phyloP scores from a whole-genome alignment of 257 asterid species.

The Lantana camara region DNA sequence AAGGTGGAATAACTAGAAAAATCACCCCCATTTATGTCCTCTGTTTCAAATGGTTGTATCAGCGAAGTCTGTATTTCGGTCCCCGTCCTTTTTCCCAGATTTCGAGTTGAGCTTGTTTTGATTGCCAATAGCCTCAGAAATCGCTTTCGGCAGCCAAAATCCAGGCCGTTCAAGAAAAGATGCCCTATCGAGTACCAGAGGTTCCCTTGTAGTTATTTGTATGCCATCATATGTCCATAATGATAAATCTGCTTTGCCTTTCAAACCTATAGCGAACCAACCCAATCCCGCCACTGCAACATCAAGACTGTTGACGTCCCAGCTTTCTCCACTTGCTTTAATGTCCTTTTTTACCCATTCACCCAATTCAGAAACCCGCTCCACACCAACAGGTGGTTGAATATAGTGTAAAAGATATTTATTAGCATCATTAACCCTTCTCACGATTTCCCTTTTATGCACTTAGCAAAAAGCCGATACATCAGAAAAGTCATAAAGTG shows the following conservation, averaged over 20 bases:
- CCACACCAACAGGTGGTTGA: conserved; percentile 75
- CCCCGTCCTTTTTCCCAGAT: conserved; percentile 44
- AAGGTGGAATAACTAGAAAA: no score
- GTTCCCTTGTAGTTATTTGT: conserved; percentile 65
- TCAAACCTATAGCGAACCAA: conserved; percentile 85
- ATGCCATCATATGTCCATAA: conserved; percentile 80
- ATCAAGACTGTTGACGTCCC: conserved; percentile 86
- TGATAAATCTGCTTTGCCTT: conserved; percentile 78
- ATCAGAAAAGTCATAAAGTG: not conserved
- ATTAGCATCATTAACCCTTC: not conserved
- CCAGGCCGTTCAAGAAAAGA: conserved; percentile 82
- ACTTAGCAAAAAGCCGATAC: not conserved
- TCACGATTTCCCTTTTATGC: not conserved
- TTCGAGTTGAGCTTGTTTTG: conserved; percentile 66
- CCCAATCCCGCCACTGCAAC: conserved; percentile 85
- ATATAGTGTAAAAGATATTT: conserved; percentile 33
- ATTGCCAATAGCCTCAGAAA: conserved; percentile 79
- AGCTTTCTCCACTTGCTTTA: conserved; percentile 73
- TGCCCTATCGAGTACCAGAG: conserved; percentile 89
- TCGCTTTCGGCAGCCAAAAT: conserved; percentile 86
- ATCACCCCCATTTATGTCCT: no score
- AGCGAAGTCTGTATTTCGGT: conserved; percentile 25
- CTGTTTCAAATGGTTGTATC: no score
- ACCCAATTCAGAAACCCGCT: conserved; percentile 68
- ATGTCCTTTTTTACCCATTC: conserved; percentile 65